Conservation (phyloP, 139 green algal genomes). For the Nannochloris sp. region DNA sequence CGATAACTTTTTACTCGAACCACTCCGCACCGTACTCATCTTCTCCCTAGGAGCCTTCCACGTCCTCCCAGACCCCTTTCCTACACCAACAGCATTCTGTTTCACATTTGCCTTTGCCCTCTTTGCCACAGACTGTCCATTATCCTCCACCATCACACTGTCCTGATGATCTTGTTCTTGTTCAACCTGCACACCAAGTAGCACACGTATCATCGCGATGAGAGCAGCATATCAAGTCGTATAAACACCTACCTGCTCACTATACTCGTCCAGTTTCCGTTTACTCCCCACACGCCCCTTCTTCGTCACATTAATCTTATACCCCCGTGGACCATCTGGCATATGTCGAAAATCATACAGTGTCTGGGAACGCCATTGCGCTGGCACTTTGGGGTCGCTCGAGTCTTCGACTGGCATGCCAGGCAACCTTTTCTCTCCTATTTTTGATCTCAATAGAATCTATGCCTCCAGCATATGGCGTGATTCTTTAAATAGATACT, state of each 20-base stretch:
- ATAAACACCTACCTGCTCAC: slow-evolving; percentile 25
- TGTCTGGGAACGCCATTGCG: slow-evolving; percentile 24
- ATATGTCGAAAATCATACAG: slow-evolving; percentile 32
- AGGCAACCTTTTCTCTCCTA: not conserved
- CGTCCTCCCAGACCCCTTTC: slow-evolving; percentile 26
- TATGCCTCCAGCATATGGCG: too few relatives aligned
- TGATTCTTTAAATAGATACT: too few relatives aligned
- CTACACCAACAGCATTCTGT: slow-evolving; percentile 29
- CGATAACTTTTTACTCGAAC: slow-evolving; percentile 21
- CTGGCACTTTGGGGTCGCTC: slow-evolving; percentile 28
- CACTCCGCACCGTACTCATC: slow-evolving; percentile 10
- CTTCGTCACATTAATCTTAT: slow-evolving; percentile 33
- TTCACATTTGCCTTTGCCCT: slow-evolving; percentile 26
- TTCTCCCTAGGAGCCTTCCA: slow-evolving; percentile 41
- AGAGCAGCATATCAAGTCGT: not conserved
- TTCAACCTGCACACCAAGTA: too few relatives aligned
- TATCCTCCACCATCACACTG: slow-evolving; percentile 6
- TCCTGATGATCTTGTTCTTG: slow-evolving; percentile 15
- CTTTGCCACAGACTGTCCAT: not conserved
- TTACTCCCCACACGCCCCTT: slow-evolving; percentile 27
- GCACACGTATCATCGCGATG: not conserved
- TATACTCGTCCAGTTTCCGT: slow-evolving; percentile 48
- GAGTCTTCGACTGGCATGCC: not conserved
- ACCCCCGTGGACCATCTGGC: slow-evolving; percentile 27
- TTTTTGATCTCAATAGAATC: too few relatives aligned